These are phyloP conservation scores for Phyllostachys edulis DNA, from an alignment of 176 grass and related monocot genomes.

Conservation along the genomic window DNA sequence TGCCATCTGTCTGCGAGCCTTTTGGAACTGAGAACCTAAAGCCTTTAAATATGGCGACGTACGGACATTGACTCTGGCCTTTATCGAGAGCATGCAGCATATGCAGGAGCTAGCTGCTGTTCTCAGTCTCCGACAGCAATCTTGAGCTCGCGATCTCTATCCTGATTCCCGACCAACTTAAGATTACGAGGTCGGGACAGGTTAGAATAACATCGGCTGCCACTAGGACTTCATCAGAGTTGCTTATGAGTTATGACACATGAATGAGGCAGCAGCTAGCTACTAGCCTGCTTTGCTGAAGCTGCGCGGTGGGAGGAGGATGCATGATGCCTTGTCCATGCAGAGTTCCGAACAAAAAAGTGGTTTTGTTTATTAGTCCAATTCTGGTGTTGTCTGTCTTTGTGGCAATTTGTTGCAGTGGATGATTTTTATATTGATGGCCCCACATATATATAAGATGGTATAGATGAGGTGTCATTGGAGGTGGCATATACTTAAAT, in stretches of 20 bases:
- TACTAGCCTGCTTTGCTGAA: neutral
- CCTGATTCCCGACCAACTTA: neutral
- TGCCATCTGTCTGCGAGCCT: neutral
- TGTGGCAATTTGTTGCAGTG: neutral
- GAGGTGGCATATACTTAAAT: too few relatives aligned
- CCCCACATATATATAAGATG: neutral
- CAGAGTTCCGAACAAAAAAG: neutral
- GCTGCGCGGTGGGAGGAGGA: neutral
- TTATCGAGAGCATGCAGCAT: neutral
- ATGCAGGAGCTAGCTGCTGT: neutral
- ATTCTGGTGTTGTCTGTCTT: neutral
- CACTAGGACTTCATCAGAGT: conserved; percentile 5
- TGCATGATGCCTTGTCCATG: neutral
- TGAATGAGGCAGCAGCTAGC: neutral
- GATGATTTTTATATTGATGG: neutral
- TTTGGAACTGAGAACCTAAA: conserved; percentile 3
- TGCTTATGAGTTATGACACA: neutral
- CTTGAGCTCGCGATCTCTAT: conserved; percentile 26
- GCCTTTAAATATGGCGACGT: conserved; percentile 10
- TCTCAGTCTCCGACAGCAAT: conserved; percentile 3
- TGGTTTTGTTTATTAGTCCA: neutral
- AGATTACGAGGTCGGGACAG: conserved; percentile 30
- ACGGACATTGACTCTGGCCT: conserved; percentile 16
- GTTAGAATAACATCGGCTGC: neutral
- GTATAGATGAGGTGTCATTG: too few relatives aligned